Base-by-base conservation (phyloP, 371 early-diverging fungal genomes). In the Conidiobolus incongruus region DNA sequence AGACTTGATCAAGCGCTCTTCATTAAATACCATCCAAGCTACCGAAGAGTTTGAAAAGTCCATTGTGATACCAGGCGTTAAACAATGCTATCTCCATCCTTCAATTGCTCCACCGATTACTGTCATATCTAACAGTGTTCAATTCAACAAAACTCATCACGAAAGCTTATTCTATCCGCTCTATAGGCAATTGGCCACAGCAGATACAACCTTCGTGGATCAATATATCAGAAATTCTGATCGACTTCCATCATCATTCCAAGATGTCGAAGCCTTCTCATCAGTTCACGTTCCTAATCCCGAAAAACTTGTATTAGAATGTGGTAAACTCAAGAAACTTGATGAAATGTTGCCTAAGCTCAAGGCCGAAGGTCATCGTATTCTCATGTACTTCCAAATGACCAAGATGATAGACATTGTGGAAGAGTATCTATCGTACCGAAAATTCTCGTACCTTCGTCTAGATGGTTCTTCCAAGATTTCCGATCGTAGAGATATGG, bases 321-420 rank as follows among this genome's bases (percentile, higher is more conserved):
- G 94, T 40, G 99, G 98, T 38, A 99, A 99, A 61, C 61, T 99
- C 55, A 64, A 72, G 2, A 68, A 72, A 2, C 56, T 99, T 38
- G 93, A 97, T 55, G 70, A 67, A 46, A 52, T 99, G 43, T 59
- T 99, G 30, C 69, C 74, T 20, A 68, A 77, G 49, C 74, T 99
- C 22, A 85, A 90, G 61, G 59, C 70, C 4, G 85, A 87, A 45
- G 90, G 85, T 0, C 97, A 98, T 55, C 77, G 93, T 41, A 87
- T 93, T 2, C 58, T 99, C 49, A 69, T 99, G 24, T 91, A 94
- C 52, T 98, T 96, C 74, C 98, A 99, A 58, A 98, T 99, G 98
- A 95, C 98, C 7, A 68, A 69, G 53, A 92, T 94, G 91, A 90
- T 98, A 50, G 96, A 96, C 53, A 47, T 99, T 44, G 74, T 98